Evolutionary conservation across 768 basidiomycete species (phyloP), one percentile per base, ranked within the genome.

Genomic region (Kwoniella dendrophila): DNA sequence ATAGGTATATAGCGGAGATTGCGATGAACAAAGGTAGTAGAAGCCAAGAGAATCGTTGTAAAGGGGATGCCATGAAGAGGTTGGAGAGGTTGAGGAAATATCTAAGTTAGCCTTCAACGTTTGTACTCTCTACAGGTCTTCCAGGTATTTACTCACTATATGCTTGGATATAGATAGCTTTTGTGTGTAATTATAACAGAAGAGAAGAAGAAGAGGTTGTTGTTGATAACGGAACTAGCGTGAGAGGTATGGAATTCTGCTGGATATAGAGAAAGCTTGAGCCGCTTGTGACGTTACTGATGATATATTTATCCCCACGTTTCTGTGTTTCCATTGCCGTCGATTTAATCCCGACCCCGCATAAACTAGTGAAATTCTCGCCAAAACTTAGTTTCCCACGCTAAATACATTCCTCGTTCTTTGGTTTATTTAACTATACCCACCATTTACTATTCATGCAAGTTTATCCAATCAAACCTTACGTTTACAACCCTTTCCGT

Each of bases 401-500:
- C 26, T 60, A 4, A 29, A 5, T 41, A 20, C 24, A 22, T 27
- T 50, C 49, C 24, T 27, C 7, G 4, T 52, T 52, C 34, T 18
- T 4, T 33, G 24, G 4, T 20, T 4, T 2, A 10, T 20, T 27
- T 10, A 29, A 32, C 2, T 30, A 32, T 24, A 16, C 20, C 1
- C 3, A 36, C 7, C 24, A 30, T n/a, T n/a, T n/a, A n/a, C n/a
- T n/a, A n/a, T n/a, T n/a, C 27, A 36, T 49, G 20, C 33, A 8
- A 20, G 18, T n/a, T 40, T 40, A 26, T 26, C 58, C 58, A 59
- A 59, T 59, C 58, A 59, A 51, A 59, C 58, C 58, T 59, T 48
- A 45, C 44, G 44, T 50, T 50, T 58, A 58, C 56, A 26, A 33
- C 12, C 22, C 56, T 27, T 26, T 36, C 55, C 36, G 8, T 38